Conservation (phyloP, 306 rosid species). For the Sphenostylis stenocarpa region DNA sequence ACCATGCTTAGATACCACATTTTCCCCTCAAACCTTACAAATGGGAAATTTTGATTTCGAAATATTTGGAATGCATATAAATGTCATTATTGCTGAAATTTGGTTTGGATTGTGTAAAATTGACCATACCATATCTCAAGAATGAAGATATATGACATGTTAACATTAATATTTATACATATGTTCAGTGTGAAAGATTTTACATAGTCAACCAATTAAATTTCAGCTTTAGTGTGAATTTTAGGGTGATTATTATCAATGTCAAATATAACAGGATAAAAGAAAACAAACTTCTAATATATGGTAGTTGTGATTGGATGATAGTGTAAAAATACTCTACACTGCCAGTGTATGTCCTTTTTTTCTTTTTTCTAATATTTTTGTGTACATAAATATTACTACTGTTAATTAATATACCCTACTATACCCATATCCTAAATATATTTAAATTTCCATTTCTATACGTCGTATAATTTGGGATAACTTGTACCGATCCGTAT, state of each 20-base stretch:
- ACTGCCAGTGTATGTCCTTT: background rate
- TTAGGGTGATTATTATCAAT: too few species aligned
- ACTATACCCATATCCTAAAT: background rate
- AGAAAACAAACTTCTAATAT: too few species aligned
- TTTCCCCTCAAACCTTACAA: background rate
- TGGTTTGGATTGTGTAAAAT: constrained; percentile 11
- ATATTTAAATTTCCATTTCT: background rate
- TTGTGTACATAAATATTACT: background rate
- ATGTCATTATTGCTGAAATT: constrained; percentile 13
- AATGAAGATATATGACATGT: background rate
- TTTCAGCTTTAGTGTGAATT: too few species aligned
- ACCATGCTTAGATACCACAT: background rate
- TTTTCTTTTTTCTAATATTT: too few species aligned
- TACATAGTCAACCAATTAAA: too few species aligned
- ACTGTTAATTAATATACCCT: background rate
- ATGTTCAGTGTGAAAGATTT: too few species aligned
- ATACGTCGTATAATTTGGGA: background rate
- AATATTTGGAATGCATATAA: background rate
- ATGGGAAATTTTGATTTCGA: constrained; percentile 10
- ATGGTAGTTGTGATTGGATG: too few species aligned
- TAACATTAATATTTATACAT: background rate
- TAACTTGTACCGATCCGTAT: background rate
- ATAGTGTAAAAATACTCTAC: too few species aligned
- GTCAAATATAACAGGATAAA: too few species aligned
- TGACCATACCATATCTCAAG: constrained; percentile 3